Base-by-base conservation (phyloP, 1,284 basidiomycete species). In the Rhodotorula sp. region DNA sequence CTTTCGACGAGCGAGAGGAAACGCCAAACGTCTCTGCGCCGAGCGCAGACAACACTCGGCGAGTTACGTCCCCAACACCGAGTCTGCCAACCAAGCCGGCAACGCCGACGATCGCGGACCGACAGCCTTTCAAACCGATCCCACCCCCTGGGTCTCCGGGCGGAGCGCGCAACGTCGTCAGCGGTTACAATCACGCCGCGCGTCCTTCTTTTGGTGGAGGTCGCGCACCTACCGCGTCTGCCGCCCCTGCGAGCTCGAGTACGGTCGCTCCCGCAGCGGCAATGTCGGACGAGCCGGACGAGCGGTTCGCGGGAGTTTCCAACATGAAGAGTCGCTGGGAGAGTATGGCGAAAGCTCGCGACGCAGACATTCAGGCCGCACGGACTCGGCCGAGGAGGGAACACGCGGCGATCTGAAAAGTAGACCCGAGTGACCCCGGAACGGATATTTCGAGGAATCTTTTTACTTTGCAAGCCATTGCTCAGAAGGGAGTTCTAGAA, bases 241-340 rank as follows among this genome's bases (percentile, higher is more conserved):
- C 18, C 10, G 49, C 39, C 23, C n/a, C 57, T 15, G n/a, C 29
- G 20, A 10, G 21, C 18, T 43, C 39, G 34, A 8, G 48, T 18
- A n/a, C 23, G 14, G 34, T 49, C 15, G 39, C 43, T 14, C 20
- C 47, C 3, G 1, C 51, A 7, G 12, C 31, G 6, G 21, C 47
- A n/a, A 56, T 21, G 5, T 10, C 26, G 16, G 70, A 70, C 18
- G 73, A 65, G 14, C 62, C 65, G n/a, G 76, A 77, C 43, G 69
- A 75, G 64, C 64, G 65, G 10, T 77, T 77, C 39, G 69, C 70
- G 10, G 76, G 75, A 8, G 75, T 76, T 20, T 31, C 58, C 16
- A 76, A 64, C 57, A 75, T 76, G 75, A 71, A 68, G 69, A 65
- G 60, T 15, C 46, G 70, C 31, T 76, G 75, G 75, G 75, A 76